phyloP scores from a whole-genome alignment of 768 basidiomycete genomes.

The Rhizopogon roseolus region DNA sequence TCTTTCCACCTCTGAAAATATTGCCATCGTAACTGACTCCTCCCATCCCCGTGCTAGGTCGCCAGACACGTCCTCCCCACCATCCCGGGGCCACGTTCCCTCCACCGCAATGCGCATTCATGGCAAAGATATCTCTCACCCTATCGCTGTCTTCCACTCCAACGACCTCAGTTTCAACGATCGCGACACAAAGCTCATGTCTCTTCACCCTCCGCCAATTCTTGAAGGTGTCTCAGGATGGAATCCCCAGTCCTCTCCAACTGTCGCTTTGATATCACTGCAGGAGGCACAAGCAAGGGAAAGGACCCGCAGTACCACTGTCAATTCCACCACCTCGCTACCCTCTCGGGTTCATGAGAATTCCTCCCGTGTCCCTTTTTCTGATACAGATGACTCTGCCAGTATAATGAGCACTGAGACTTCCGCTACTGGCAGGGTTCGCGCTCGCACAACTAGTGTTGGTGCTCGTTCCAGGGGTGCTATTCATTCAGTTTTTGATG shows the following conservation, averaged over 20 bases:
- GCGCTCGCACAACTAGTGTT: slow-evolving; percentile 61
- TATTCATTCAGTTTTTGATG: slow-evolving; percentile 32
- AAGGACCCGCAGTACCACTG: slow-evolving; percentile 51
- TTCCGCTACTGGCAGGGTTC: slow-evolving; percentile 23
- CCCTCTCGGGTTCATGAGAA: slow-evolving; percentile 21
- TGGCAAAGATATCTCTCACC: slow-evolving; percentile 53
- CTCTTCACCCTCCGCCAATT: slow-evolving; percentile 27
- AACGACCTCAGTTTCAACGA: slow-evolving; percentile 11
- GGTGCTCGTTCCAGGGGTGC: slow-evolving; percentile 44
- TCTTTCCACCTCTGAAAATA: slow-evolving; percentile 24
- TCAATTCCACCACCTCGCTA: slow-evolving; percentile 23
- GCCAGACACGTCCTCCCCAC: slow-evolving; percentile 29
- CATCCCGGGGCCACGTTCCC: slow-evolving; percentile 11
- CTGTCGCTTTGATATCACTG: slow-evolving; percentile 67
- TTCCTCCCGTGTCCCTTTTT: slow-evolving; percentile 25
- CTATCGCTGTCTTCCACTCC: slow-evolving; percentile 37
- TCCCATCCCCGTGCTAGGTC: slow-evolving; percentile 29
- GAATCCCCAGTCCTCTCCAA: slow-evolving; percentile 43
- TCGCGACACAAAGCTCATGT: slow-evolving; percentile 18
- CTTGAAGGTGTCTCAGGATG: slow-evolving; percentile 40
- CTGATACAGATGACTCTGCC: slow-evolving; percentile 26
- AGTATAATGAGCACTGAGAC: slow-evolving; percentile 12
- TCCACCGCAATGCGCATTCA: slow-evolving; percentile 23
- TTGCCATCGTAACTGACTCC: slow-evolving; percentile 47
- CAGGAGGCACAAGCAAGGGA: slow-evolving; percentile 73